A percentile compares a stretch with the other conserved stretches of the same genome.
Conservation (phyloP, 768 basidiomycete species). For the Nidularia pulvinata region DNA sequence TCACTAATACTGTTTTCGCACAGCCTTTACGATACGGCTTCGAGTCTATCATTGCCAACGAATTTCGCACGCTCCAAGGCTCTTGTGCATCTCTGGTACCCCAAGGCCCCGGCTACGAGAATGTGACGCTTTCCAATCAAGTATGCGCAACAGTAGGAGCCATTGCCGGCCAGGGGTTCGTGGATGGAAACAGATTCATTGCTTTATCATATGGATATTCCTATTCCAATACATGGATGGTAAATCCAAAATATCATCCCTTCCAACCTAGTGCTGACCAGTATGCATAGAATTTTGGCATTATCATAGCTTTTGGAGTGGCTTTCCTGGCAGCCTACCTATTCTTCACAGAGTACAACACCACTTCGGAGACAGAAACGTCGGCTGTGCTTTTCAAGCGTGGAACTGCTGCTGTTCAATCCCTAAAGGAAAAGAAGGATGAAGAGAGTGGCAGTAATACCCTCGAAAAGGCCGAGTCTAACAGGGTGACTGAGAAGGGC, state of each 20-base stretch:
- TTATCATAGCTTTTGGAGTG: slow-evolving; percentile 64
- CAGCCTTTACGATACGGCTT: slow-evolving; percentile 74
- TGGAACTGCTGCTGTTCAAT: slow-evolving; percentile 30
- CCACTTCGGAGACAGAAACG: slow-evolving; percentile 4
- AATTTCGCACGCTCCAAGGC: slow-evolving; percentile 76
- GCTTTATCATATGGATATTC: slow-evolving; percentile 48
- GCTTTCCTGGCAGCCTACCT: slow-evolving; percentile 59
- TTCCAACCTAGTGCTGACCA: not conserved
- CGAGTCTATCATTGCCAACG: slow-evolving; percentile 75
- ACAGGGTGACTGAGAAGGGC: slow-evolving; percentile 10
- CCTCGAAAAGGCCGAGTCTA: not conserved
- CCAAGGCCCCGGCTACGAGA: slow-evolving; percentile 61
- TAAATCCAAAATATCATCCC: slow-evolving; percentile 13
- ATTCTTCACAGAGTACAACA: slow-evolving; percentile 55
- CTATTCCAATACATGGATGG: slow-evolving; percentile 38
- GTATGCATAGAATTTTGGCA: slow-evolving; percentile 57
- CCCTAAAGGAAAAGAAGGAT: slow-evolving; percentile 13
- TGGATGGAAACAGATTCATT: slow-evolving; percentile 57
- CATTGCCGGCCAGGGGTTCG: slow-evolving; percentile 53
- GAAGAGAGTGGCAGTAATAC: slow-evolving; percentile 1
- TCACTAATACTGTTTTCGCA: slow-evolving; percentile 14
- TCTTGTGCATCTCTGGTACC: slow-evolving; percentile 60
- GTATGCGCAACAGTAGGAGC: slow-evolving; percentile 76
- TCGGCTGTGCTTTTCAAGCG: slow-evolving; percentile 66
- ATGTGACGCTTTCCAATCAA: slow-evolving; percentile 59